A percentile compares a stretch with the other conserved stretches of the same genome.
phyloP scores from a whole-genome alignment of 495 filamentous ascomycete genomes.

The Lasiosphaeria ovina region DNA sequence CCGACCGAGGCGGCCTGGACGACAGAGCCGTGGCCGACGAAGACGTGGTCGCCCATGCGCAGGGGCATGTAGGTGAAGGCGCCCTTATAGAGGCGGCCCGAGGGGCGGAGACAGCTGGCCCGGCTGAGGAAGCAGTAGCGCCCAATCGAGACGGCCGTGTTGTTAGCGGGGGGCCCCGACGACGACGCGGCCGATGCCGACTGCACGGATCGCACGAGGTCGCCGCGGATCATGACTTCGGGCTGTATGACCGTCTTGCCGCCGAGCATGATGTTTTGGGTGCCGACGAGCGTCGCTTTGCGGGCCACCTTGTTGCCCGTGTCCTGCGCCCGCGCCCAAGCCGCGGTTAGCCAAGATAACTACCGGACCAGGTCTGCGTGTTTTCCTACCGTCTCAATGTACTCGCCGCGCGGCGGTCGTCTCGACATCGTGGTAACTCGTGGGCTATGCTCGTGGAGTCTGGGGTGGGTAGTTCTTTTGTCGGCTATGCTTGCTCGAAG shows the following conservation, averaged over 20 bases:
- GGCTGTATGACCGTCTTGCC: slow-evolving; percentile 93
- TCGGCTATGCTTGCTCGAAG: too few relatives aligned
- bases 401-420: slow-evolving; percentile 79
- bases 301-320: slow-evolving; percentile 98
- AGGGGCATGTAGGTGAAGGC: slow-evolving; percentile 74
- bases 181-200: slow-evolving; percentile 35
- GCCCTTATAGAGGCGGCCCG: slow-evolving; percentile 67
- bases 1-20: slow-evolving; percentile 77
- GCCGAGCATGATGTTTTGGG: slow-evolving; percentile 94
- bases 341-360: slow-evolving; percentile 1
- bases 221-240: slow-evolving; percentile 87
- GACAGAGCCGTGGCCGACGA: slow-evolving; percentile 69
- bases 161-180: slow-evolving; percentile 38
- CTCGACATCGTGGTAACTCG: too few relatives aligned
- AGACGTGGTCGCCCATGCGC: slow-evolving; percentile 90
- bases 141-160: slow-evolving; percentile 79
- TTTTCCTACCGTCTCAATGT: slow-evolving; percentile 83
- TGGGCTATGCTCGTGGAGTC: too few relatives aligned
- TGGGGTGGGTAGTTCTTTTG: too few relatives aligned
- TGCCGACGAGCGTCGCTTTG: slow-evolving; percentile 83
- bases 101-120: slow-evolving; percentile 70
- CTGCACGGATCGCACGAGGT: slow-evolving; percentile 63
- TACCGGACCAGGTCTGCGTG: not conserved
- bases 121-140: slow-evolving; percentile 82
- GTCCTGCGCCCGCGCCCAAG: slow-evolving; percentile 53